phyloP scores from a whole-genome alignment of 192 early-diverging fungal species.

The Globomyces pollinis-pini region DNA sequence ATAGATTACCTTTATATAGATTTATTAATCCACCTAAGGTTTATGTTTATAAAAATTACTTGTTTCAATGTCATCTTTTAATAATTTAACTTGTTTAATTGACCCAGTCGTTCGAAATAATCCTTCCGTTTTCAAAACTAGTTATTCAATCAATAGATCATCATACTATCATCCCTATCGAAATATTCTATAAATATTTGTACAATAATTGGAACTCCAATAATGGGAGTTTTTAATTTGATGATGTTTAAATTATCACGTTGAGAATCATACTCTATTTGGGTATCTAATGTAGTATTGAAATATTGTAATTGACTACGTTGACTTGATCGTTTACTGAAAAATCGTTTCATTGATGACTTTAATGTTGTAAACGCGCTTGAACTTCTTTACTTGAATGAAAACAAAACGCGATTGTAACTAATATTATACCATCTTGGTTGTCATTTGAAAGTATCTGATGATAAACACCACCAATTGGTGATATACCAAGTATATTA shows the following conservation, averaged over 20 bases:
- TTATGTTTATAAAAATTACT: background rate
- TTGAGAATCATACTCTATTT: background rate
- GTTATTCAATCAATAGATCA: background rate
- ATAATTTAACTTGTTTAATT: constrained; percentile 20
- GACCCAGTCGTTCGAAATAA: constrained; percentile 32
- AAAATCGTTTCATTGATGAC: too few relatives aligned
- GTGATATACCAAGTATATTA: too few relatives aligned
- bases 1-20: background rate
- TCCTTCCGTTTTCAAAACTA: constrained; percentile 32
- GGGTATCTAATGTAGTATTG: background rate
- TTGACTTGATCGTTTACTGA: too few relatives aligned
- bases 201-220: constrained; percentile 22
- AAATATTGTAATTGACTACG: constrained; percentile 1
- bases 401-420: too few relatives aligned
- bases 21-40: background rate
- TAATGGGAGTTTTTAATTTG: background rate
- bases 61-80: constrained; percentile 29
- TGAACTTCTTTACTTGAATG: too few relatives aligned
- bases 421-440: too few relatives aligned
- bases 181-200: constrained; percentile 29
- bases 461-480: too few relatives aligned
- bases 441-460: too few relatives aligned
- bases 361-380: too few relatives aligned
- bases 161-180: constrained; percentile 16
- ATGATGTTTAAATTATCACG: too few relatives aligned